Evolutionary conservation across 2,329 filamentous ascomycete genomes (phyloP).

Genomic region (Fusarium verrucosum): DNA sequence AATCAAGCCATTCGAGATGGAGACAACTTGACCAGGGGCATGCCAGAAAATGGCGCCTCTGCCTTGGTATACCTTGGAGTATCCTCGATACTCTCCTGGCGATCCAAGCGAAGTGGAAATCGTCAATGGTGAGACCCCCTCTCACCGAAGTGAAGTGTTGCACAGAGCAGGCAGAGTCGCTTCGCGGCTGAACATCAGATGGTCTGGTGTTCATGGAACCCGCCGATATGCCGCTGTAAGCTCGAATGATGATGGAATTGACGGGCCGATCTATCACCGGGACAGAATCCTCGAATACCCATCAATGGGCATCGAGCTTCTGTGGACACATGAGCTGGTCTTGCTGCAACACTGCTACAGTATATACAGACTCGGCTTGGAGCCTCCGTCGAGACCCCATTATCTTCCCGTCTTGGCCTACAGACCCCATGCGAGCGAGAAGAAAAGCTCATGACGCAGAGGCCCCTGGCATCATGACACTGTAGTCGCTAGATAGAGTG

Average conservation of each 20-base stretch:
- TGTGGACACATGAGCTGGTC: conserved; percentile 14
- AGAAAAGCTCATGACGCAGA: conserved; percentile 27
- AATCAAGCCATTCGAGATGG: conserved; percentile 18
- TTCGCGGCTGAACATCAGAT: conserved; percentile 21
- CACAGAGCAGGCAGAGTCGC: conserved; percentile 3
- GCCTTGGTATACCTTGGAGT: conserved; percentile 28
- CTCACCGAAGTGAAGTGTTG: not conserved
- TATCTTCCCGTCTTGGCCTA: conserved; percentile 29
- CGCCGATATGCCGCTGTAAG: conserved; percentile 14
- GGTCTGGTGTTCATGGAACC: conserved; percentile 28
- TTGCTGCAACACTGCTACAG: not conserved
- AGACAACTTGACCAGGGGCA: conserved; percentile 16
- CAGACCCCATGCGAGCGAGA: conserved; percentile 5
- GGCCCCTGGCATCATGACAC: conserved; percentile 31
- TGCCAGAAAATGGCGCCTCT: conserved; percentile 13
- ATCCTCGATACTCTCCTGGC: not conserved
- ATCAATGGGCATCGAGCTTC: conserved; percentile 2
- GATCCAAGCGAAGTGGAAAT: conserved; percentile 6
- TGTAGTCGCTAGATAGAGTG: conserved; percentile 13
- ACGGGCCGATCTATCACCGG: conserved; percentile 36
- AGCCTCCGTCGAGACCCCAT: conserved; percentile 25
- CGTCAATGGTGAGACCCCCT: not conserved
- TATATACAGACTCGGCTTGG: conserved; percentile 10
- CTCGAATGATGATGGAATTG: conserved; percentile 35
- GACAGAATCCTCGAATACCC: not conserved